Percentiles rank a stretch among this genome's conserved stretches.
These are phyloP conservation scores for Mycena vitilis DNA, from an alignment of 768 basidiomycete species.

Conservation along the genomic window DNA sequence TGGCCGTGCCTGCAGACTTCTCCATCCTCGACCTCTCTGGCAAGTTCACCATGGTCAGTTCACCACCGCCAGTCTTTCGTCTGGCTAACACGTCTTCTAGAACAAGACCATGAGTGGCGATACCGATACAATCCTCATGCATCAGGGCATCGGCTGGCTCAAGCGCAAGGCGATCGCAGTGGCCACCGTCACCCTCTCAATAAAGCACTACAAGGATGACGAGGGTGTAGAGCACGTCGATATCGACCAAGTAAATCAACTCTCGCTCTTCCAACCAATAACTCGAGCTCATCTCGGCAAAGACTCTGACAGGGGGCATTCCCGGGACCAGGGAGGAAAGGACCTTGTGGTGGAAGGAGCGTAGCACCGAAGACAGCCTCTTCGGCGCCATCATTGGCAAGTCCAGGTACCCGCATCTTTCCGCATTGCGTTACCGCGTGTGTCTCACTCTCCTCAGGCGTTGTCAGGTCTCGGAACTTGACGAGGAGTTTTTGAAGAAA, in stretches of 20 bases:
- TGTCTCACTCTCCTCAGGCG: conserved; percentile 47
- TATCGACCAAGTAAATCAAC: conserved; percentile 58
- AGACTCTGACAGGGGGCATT: conserved; percentile 71
- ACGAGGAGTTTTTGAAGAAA: conserved; percentile 56
- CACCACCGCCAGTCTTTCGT: not conserved
- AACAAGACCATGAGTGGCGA: conserved; percentile 75
- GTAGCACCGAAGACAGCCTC: conserved; percentile 64
- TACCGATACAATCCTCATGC: conserved; percentile 69
- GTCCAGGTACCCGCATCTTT: conserved; percentile 38
- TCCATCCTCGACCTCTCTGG: conserved; percentile 72
- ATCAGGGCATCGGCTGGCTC: conserved; percentile 82
- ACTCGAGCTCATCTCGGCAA: conserved; percentile 37
- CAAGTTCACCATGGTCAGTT: conserved; percentile 68
- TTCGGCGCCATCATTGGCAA: conserved; percentile 72
- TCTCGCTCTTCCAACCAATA: not conserved
- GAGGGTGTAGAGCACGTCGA: conserved; percentile 72
- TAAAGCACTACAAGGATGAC: conserved; percentile 76
- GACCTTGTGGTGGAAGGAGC: conserved; percentile 66
- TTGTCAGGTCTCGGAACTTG: conserved; percentile 58
- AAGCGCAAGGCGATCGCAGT: conserved; percentile 70
- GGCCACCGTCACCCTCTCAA: conserved; percentile 66
- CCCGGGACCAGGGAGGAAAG: conserved; percentile 67
- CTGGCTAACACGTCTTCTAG: conserved; percentile 47
- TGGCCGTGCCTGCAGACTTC: conserved; percentile 75
- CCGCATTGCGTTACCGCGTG: too few relatives aligned